phyloP scores from a whole-genome alignment of 306 rosid genomes.

The Quercus bicolor region DNA sequence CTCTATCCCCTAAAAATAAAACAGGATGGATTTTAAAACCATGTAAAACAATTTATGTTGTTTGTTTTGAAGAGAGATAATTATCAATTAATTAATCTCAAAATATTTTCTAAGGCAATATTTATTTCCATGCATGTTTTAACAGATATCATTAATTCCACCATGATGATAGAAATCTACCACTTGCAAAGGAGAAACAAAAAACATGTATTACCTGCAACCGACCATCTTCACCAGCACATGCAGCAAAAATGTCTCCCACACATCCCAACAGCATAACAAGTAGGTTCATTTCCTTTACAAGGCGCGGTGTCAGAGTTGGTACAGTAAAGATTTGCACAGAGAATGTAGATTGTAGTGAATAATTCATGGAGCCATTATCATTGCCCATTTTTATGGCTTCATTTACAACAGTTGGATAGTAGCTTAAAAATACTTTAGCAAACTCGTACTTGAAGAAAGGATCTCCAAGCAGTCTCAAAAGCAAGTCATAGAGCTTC shows the following conservation, averaged over 20 bases:
- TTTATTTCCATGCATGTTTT: conserved; percentile 11
- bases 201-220: conserved; percentile 55
- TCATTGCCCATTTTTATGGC: conserved; percentile 51
- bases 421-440: conserved; percentile 78
- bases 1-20: not conserved
- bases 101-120: conserved; percentile 2
- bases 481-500: conserved; percentile 80
- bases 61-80: not conserved
- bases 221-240: conserved; percentile 64
- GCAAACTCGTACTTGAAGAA: conserved; percentile 82
- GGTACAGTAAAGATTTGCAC: conserved; percentile 98
- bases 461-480: conserved; percentile 90
- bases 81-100: conserved; percentile 2
- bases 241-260: conserved; percentile 68
- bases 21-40: not conserved
- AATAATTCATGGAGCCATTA: conserved; percentile 41
- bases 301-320: conserved; percentile 83
- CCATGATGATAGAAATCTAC: not conserved
- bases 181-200: not conserved
- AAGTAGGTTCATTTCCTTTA: conserved; percentile 83
- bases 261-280: conserved; percentile 73
- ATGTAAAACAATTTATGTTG: not conserved
- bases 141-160: not conserved
- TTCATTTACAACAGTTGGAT: conserved; percentile 72
- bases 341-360: conserved; percentile 67